These are phyloP conservation scores for Vaccinium myrtillus DNA, from an alignment of 148 eudicot species.

Conservation along the genomic window DNA sequence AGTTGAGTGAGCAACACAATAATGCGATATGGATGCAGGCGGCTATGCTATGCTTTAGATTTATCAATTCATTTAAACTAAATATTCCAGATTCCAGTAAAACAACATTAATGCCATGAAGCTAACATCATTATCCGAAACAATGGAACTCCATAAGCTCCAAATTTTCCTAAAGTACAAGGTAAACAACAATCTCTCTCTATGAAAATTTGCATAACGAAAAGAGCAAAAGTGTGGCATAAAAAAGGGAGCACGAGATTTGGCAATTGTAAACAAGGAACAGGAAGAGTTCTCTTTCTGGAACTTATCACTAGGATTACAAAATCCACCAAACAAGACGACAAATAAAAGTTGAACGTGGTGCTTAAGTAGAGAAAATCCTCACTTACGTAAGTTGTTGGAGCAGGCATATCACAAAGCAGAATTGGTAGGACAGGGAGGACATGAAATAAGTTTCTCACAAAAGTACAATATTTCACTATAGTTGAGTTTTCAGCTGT, in stretches of 20 bases:
- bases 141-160: background rate
- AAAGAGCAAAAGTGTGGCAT: background rate
- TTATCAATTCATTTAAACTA: background rate
- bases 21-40: background rate
- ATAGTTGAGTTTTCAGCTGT: background rate
- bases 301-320: background rate
- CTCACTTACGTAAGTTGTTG: background rate
- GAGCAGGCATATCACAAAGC: background rate
- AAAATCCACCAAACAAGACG: background rate
- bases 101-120: background rate
- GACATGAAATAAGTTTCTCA: background rate
- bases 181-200: background rate
- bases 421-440: background rate
- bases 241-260: background rate
- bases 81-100: background rate
- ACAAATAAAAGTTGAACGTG: background rate
- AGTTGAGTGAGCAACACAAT: conserved; percentile 2
- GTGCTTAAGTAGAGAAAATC: background rate
- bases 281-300: background rate
- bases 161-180: background rate
- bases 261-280: background rate
- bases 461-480: background rate
- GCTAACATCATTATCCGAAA: background rate
- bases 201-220: background rate
- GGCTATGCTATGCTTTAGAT: background rate